These are phyloP conservation scores for Suzukiozyma palmioleophila DNA, from an alignment of 1,139 yeast genomes.

Conservation along the genomic window DNA sequence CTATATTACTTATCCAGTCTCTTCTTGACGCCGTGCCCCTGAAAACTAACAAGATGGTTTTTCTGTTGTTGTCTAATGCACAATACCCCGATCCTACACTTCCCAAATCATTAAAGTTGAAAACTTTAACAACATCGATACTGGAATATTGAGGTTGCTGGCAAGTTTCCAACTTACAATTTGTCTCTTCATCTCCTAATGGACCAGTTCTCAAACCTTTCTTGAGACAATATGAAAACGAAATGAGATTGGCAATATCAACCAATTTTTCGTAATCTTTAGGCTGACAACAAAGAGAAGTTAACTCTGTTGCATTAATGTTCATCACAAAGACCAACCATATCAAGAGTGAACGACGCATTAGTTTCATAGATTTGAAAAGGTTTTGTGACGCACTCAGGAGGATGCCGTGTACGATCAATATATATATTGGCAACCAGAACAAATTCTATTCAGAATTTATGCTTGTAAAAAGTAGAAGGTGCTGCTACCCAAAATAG, in stretches of 20 bases:
- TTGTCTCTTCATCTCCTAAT: conserved; percentile 15
- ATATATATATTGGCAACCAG: no score
- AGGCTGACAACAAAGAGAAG: conserved; percentile 1
- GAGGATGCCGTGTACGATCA: no score
- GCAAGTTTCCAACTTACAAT: conserved; percentile 22
- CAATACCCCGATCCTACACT: conserved; percentile 52
- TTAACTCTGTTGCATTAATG: no score
- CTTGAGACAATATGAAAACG: conserved; percentile 37
- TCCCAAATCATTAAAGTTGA: conserved; percentile 36
- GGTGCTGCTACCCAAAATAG: no score
- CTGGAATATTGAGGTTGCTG: conserved; percentile 14
- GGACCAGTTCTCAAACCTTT: conserved; percentile 25
- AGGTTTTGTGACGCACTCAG: no score
- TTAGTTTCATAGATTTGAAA: no score
- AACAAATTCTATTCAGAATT: no score
- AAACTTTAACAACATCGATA: conserved; percentile 30
- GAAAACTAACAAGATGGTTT: conserved; percentile 40
- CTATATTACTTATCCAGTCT: conserved; percentile 56
- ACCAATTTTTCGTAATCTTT: conserved; percentile 26
- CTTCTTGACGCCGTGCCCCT: conserved; percentile 55
- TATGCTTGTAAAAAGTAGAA: no score
- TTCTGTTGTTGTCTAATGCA: conserved; percentile 34
- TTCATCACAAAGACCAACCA: no score
- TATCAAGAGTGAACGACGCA: no score
- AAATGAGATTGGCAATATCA: conserved; percentile 32